Evolutionary conservation across 768 basidiomycete genomes (phyloP), one percentile per base, ranked within the genome.

Genomic region (Cystofilobasidium macerans): DNA sequence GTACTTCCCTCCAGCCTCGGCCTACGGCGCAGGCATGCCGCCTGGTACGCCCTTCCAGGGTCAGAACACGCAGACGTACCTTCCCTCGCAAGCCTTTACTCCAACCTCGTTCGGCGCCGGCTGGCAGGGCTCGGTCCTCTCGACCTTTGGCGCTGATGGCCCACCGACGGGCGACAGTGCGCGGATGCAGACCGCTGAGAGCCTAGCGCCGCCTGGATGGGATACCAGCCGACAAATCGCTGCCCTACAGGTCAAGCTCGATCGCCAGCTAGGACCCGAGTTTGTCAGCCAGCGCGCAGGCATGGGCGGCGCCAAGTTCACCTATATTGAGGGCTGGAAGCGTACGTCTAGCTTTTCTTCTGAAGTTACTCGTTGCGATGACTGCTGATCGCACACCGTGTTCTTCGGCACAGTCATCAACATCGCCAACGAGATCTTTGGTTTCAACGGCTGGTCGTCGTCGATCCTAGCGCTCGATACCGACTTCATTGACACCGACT

Each of bases 261-360:
- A 87, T 72, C 85, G 85, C 76, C 88, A 86, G 71, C 84, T 99
- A 24, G 95, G 95, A 2, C 95, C 95, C 1, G 95, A 98, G 77
- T 95, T 83, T 72, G 82, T 99, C 63, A 90, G 88, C 2, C 85
- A 86, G 69, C 81, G 95, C 20, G 86, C 88, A 9, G 93, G 94
- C 5, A 90, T 89, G 2, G 79, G 78, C 24, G 67, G 88, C 4
- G 82, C 83, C 20, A 95, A 93, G 75, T 78, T 99, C 54, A 92
- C 87, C 20, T 97, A 99, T 73, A 86, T 87, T 1, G 94, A 98
- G 74, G 95, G 94, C 0, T 98, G 94, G 94, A 93, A 90, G 78
- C 73, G 76, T 76, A 24, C 61, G 72, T 57, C n/a, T 40, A 2
- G 14, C 28, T 32, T 16, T 38, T 13, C 20, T 42, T 38, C 3